Percentiles rank a stretch among this genome's conserved stretches.
Evolutionary conservation across 192 early-diverging fungal genomes (phyloP).

Genomic region (Pilaira anomala): DNA sequence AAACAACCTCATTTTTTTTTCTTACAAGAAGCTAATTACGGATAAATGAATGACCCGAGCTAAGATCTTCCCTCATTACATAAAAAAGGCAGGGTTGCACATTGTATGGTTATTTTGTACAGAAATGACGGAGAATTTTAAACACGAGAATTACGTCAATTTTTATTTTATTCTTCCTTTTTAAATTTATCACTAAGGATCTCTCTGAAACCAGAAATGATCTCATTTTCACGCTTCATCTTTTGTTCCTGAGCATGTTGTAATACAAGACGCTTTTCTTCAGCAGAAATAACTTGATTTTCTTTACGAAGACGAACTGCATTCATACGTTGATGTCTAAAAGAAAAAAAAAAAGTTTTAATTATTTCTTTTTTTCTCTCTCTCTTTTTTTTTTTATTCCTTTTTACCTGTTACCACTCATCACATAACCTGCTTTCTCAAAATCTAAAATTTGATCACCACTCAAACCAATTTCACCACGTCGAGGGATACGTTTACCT

Average conservation of each 20-base stretch:
- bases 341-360: not conserved
- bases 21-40: not conserved
- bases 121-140: not conserved
- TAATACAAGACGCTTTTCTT: constrained; percentile 86
- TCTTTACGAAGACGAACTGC: constrained; percentile 95
- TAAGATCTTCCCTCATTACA: no score
- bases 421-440: constrained; percentile 90
- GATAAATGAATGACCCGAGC: no score
- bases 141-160: not conserved
- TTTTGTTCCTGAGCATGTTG: constrained; percentile 88
- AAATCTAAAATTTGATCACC: constrained; percentile 79
- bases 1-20: not conserved
- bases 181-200: constrained; percentile 65
- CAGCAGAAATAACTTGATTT: constrained; percentile 94
- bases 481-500: constrained; percentile 92
- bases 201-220: constrained; percentile 89
- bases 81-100: no score
- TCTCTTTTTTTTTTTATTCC: not conserved
- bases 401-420: constrained; percentile 84
- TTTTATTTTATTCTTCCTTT: constrained; percentile 15
- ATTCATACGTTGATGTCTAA: constrained; percentile 86
- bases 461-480: constrained; percentile 94
- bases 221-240: constrained; percentile 84
- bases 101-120: no score
- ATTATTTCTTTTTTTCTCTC: no score